A percentile compares a stretch with the other conserved stretches of the same genome.
Evolutionary conservation across 2,329 filamentous ascomycete genomes (phyloP).

Genomic region (Phoma sp.): DNA sequence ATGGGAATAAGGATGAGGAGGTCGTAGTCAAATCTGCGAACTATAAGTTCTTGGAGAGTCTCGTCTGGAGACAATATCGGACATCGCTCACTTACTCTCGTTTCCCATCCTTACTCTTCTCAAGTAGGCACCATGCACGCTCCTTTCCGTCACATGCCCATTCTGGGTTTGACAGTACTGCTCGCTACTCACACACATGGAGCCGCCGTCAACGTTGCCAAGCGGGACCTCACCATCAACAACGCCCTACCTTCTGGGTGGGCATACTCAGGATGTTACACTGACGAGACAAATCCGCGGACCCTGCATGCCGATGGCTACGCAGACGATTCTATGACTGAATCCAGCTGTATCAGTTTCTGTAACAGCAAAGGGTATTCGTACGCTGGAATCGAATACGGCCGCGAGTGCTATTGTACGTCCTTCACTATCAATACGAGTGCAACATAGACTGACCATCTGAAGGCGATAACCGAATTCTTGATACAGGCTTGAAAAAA

Average conservation of each 20-base stretch:
- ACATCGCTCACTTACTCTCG: not conserved
- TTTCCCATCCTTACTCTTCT: not conserved
- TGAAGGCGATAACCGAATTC: not conserved
- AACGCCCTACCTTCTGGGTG: not conserved
- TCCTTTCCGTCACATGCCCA: not conserved
- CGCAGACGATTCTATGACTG: not conserved
- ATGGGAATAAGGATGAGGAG: not conserved
- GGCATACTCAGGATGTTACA: constrained; percentile 1
- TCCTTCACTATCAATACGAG: no score
- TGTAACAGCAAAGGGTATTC: not conserved
- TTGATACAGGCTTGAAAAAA: not conserved
- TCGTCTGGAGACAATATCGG: not conserved
- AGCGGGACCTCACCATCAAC: not conserved
- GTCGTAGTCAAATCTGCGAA: not conserved
- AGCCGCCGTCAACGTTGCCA: not conserved
- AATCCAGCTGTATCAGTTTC: not conserved
- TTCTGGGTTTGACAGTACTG: not conserved
- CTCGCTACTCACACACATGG: not conserved
- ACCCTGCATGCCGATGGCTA: not conserved
- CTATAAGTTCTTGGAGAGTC: not conserved
- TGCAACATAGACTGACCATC: no score
- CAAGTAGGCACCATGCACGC: not conserved
- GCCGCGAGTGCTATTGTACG: not conserved
- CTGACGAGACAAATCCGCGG: not conserved
- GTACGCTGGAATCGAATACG: no score